Base-by-base conservation (phyloP, 768 basidiomycete species). In the Xerocomellus chrysenteron region DNA sequence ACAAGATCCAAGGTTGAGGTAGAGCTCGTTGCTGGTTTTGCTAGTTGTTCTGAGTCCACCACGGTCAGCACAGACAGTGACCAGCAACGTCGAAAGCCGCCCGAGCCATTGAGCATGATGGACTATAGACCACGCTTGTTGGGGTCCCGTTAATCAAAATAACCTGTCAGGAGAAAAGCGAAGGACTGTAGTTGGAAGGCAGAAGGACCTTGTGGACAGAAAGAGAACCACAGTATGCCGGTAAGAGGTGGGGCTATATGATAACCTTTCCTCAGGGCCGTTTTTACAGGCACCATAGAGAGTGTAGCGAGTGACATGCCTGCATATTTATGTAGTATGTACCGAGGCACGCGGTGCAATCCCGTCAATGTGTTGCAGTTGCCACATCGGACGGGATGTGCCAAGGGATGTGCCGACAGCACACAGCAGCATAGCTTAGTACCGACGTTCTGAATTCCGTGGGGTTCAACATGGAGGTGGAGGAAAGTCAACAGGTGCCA, bases 171-270 rank as follows among this genome's bases (percentile, higher is more conserved):
- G 44, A 42, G 33, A 30, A 57, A 59, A 57, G 57, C 2, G 57
- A 67, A 49, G 36, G 63, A 55, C 57, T 32, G 53, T 42, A 61
- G 65, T 59, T 54, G 53, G 58, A 50, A 52, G 46, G n/a, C 9
- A 32, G 30, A 54, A 58, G 44, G 47, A 47, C 28, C 28, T 30
- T 13, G 52, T 41, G 50, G 58, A 42, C 1, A 36, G 36, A 57
- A 58, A 43, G n/a, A 54, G n/a, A 47, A 36, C 2, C 39, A 36
- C 17, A n/a, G 33, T 2, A 24, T 39, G 54, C 43, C 30, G n/a
- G 40, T 35, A 47, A 51, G 36, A 32, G 32, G 7, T 42, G 21
- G 26, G 32, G 42, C 40, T 59, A 54, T 61, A 61, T 42, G 48
- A 35, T n/a, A 5, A 14, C 11, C 44, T 26, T 14, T 17, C 32